phyloP scores from a whole-genome alignment of 495 filamentous ascomycete genomes.

The Aspergillus kassunensis region DNA sequence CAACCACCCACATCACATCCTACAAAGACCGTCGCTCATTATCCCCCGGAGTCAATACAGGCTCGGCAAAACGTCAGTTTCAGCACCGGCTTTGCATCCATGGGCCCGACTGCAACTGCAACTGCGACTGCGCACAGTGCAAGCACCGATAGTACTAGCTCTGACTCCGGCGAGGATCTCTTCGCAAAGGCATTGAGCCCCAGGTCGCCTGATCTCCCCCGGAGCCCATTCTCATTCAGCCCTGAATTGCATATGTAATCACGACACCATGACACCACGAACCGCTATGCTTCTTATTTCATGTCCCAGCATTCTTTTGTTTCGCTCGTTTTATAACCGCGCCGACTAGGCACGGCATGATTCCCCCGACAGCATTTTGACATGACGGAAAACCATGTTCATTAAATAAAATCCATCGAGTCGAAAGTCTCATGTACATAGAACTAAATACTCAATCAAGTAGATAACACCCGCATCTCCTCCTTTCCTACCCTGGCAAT shows the following conservation, averaged over 20 bases:
- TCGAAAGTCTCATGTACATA: conserved; percentile 18
- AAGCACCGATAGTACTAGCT: conserved; percentile 38
- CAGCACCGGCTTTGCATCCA: conserved; percentile 31
- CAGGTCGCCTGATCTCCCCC: conserved; percentile 70
- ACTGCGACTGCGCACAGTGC: conserved; percentile 17
- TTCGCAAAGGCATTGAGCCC: conserved; percentile 80
- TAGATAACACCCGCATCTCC: conserved; percentile 1
- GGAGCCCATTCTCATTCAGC: conserved; percentile 66
- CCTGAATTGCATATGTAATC: conserved; percentile 19
- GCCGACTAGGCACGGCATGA: conserved; percentile 7
- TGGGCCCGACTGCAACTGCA: too few species aligned
- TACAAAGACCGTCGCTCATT: conserved; percentile 32
- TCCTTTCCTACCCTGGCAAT: too few species aligned
- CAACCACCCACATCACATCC: conserved; percentile 19
- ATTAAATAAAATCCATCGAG: conserved; percentile 11
- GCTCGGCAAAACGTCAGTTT: conserved; percentile 36
- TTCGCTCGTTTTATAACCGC: conserved; percentile 3
- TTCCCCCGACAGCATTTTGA: conserved; percentile 14
- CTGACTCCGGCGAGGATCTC: conserved; percentile 64
- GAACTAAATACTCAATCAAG: conserved; percentile 14
- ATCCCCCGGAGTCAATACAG: conserved; percentile 40
- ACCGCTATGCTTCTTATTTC: conserved; percentile 1
- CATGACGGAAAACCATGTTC: conserved; percentile 9
- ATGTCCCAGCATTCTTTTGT: conserved; percentile 1
- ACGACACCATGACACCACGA: too few species aligned